Base-by-base conservation (phyloP, 2,329 filamentous ascomycete genomes). In the Lachnellula cervina region DNA sequence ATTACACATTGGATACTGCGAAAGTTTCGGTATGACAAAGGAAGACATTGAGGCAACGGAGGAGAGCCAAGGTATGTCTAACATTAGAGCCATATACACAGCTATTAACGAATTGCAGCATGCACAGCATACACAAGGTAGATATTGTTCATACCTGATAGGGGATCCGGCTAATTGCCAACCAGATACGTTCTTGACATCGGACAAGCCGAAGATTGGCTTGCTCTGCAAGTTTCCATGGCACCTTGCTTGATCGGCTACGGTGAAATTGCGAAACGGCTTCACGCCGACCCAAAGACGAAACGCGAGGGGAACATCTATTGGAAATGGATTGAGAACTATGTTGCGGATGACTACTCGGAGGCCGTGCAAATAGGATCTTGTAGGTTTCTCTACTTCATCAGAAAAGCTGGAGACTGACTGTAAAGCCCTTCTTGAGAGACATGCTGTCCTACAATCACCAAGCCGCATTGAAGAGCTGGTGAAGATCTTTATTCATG, bases 181-280 rank as follows among this genome's bases (percentile, higher is more conserved):
- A 38, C 35, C 56, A 78, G 88, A 69, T 96, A 93, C 70, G 87
- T 96, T 25, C 83, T 97, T 53, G 93, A 97, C 66, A 80, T 96
- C 19, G 93, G 93, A 6, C 84, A 90, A 64, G 90, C 88, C 1
- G 84, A 94, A 68, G 91, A 96, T 74, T 95, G 87, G 85, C 78
- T 97, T 45, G 91, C 86, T 4, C 80, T 97, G 9, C 90, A 96
- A 67, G 77, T 97, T 59, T 86, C 90, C 4, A 78, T 97, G 52
- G 84, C 92, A 14, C 91, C 93, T 0, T 97, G 93, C 69, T 77
- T 96, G 34, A 80, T 97, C n/a, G 93, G 93, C 43, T 97, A 97
- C 70, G 87, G 87, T 9, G 82, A 83, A 54, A 89, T 95, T 57
- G 93, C 89, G 5, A 79, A 80, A 65, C 81, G 89, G 65, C 77